A percentile compares a stretch with the other conserved stretches of the same genome.
Evolutionary conservation across 371 early-diverging fungal species (phyloP).

Genomic region (Lichtheimia ramosa): DNA sequence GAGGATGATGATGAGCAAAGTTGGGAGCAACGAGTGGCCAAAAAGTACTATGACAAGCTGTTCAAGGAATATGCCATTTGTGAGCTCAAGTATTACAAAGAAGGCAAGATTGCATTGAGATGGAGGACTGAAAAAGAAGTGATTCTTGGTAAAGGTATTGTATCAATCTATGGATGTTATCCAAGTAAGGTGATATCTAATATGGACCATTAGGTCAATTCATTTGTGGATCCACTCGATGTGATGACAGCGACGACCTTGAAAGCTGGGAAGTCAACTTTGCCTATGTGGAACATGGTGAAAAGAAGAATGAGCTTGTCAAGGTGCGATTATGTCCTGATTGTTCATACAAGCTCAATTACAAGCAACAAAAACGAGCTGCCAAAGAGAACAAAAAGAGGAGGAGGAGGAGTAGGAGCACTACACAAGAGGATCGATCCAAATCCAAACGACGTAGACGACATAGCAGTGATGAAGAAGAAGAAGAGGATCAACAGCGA

Average conservation of each 20-base stretch:
- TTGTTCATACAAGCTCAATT: slow-evolving; percentile 59
- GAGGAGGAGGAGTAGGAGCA: neutral
- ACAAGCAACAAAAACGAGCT: slow-evolving; percentile 32
- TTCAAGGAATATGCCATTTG: slow-evolving; percentile 86
- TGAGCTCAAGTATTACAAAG: slow-evolving; percentile 74
- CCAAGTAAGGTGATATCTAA: neutral
- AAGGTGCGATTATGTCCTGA: slow-evolving; percentile 74
- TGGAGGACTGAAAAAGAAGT: slow-evolving; percentile 86
- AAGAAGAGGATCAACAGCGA: slow-evolving; percentile 2
- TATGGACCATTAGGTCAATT: slow-evolving; percentile 56
- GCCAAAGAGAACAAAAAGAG: slow-evolving; percentile 20
- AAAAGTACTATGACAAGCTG: slow-evolving; percentile 82
- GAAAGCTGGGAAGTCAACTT: slow-evolving; percentile 89
- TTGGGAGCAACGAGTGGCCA: slow-evolving; percentile 84
- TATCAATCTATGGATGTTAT: neutral
- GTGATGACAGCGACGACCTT: slow-evolving; percentile 45
- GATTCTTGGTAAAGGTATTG: slow-evolving; percentile 70
- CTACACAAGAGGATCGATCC: slow-evolving; percentile 9
- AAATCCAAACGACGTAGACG: slow-evolving; percentile 4
- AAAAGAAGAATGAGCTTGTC: slow-evolving; percentile 79
- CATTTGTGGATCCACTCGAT: slow-evolving; percentile 65
- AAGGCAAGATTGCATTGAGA: slow-evolving; percentile 78
- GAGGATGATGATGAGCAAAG: slow-evolving; percentile 43
- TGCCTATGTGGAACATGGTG: slow-evolving; percentile 70
- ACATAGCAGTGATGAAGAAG: neutral